Evolutionary conservation across 768 basidiomycete species (phyloP).

Genomic region (Chiua virens): DNA sequence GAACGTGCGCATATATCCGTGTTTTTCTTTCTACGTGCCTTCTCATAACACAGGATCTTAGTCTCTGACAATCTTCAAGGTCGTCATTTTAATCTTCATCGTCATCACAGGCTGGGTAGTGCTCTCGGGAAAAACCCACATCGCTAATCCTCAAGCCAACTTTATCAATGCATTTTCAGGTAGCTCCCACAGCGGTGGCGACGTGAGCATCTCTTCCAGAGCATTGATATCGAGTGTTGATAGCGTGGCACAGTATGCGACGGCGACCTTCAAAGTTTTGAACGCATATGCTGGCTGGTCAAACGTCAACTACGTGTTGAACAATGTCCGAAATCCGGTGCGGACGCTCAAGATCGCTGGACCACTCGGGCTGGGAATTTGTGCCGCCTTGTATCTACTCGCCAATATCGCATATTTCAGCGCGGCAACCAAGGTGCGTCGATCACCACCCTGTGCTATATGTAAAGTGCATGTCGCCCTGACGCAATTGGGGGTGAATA

Average conservation of each 20-base stretch:
- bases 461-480: background rate
- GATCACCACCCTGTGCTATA: too few species aligned
- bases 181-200: conserved; percentile 53
- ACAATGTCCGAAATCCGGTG: conserved; percentile 59
- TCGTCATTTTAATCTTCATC: conserved; percentile 50
- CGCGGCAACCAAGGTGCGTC: conserved; percentile 23
- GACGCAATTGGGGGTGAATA: conserved; percentile 11
- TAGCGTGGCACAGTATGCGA: conserved; percentile 49
- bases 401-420: conserved; percentile 62
- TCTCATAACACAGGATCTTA: conserved; percentile 11
- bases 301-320: conserved; percentile 57
- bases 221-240: background rate
- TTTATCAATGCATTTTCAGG: conserved; percentile 59
- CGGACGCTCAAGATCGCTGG: conserved; percentile 63
- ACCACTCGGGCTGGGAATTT: conserved; percentile 57
- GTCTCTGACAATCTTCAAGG: conserved; percentile 55
- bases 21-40: too few species aligned
- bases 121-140: conserved; percentile 53
- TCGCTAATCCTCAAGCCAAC: conserved; percentile 55
- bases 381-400: conserved; percentile 51
- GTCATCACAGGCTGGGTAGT: conserved; percentile 64
- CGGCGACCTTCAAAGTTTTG: conserved; percentile 60
- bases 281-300: conserved; percentile 52
- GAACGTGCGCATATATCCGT: conserved; percentile 51
- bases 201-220: conserved; percentile 25